Percentiles rank a stretch among this genome's conserved stretches.
These are phyloP conservation scores for Candida ponderosae DNA, from an alignment of 805 yeast species.

Conservation along the genomic window DNA sequence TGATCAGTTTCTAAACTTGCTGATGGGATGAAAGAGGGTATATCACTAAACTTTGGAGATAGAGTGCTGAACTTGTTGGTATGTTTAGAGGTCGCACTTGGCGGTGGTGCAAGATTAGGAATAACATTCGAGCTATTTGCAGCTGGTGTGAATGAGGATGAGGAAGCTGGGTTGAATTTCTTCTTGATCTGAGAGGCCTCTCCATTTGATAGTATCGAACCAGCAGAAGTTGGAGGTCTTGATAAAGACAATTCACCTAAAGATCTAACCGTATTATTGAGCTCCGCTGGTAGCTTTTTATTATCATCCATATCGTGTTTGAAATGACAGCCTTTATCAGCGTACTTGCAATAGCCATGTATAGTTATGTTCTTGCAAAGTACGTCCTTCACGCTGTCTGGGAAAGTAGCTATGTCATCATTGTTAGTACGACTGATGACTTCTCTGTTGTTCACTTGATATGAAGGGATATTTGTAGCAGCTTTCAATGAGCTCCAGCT, in stretches of 20 bases:
- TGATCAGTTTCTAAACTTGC: background rate
- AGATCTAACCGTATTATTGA: conserved; percentile 1
- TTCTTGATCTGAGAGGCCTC: conserved; percentile 21
- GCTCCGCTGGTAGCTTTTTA: conserved; percentile 1
- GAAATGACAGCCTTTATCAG: conserved; percentile 81
- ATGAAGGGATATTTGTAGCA: too few relatives aligned
- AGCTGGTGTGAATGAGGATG: conserved; percentile 47
- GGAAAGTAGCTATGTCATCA: conserved; percentile 14
- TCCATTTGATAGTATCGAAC: background rate
- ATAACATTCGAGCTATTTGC: conserved; percentile 2
- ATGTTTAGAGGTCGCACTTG: conserved; percentile 5
- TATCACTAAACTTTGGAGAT: conserved; percentile 31
- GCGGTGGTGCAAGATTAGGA: conserved; percentile 3
- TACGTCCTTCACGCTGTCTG: conserved; percentile 58
- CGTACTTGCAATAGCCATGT: conserved; percentile 84
- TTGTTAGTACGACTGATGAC: too few relatives aligned
- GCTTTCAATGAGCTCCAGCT: too few relatives aligned
- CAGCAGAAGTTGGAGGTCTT: background rate
- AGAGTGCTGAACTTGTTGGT: conserved; percentile 20
- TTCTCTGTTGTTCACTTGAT: too few relatives aligned
- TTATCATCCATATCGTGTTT: conserved; percentile 44
- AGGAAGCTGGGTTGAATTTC: conserved; percentile 44
- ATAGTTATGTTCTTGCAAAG: conserved; percentile 80
- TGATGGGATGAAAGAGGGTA: conserved; percentile 21
- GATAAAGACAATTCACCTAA: background rate